Evolutionary conservation across 139 green algal species (phyloP), one percentile per base, ranked within the genome.

Genomic region (Chlamydomonas sp.): DNA sequence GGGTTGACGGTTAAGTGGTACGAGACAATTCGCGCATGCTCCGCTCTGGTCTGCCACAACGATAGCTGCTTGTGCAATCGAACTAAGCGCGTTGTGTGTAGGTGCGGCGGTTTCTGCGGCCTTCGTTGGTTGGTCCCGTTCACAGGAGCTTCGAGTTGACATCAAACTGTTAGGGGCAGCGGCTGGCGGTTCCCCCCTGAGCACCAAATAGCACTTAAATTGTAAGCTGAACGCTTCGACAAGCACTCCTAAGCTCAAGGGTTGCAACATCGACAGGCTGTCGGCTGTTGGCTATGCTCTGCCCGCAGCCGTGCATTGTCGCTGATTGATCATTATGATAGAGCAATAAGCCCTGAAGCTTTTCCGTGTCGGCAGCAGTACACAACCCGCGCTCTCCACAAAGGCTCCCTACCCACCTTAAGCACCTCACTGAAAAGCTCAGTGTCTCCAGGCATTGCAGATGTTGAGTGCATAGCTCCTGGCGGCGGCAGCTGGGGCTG

Each of bases 341-440:
- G 7, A 17, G 20, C 17, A 5, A 12, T 20, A 17, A n/a, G 5
- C 10, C 20, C 17, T 7, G 49, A 62, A 79, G 31, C 31, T 49
- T 49, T 49, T 49, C 31, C 31, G 31, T 49, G 31, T 49, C 4
- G 49, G 8, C 5, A 63, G 78, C 31, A 83, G 63, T 67, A 84
- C 78, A 67, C 31, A 67, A 17, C 68, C 17, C 12, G 49, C 18
- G 16, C 67, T 3, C 31, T 12, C 31, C 31, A 15, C 15, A 80
- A 8, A 80, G 5, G 31, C 58, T 12, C 1, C 60, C 18, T 14
- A 71, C 67, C 72, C 4, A 78, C 84, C 84, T 88, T 88, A 0
- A 88, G 84, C 6, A 88, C 84, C 3, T 88, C 84, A 0, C 63
- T 75, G 17, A 88, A 77, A 2, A 88, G n/a, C 57, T 88, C 84